A percentile compares a stretch with the other conserved stretches of the same genome.
These are phyloP conservation scores for Hysterangium stoloniferum DNA, from an alignment of 768 basidiomycete genomes.

Conservation along the genomic window DNA sequence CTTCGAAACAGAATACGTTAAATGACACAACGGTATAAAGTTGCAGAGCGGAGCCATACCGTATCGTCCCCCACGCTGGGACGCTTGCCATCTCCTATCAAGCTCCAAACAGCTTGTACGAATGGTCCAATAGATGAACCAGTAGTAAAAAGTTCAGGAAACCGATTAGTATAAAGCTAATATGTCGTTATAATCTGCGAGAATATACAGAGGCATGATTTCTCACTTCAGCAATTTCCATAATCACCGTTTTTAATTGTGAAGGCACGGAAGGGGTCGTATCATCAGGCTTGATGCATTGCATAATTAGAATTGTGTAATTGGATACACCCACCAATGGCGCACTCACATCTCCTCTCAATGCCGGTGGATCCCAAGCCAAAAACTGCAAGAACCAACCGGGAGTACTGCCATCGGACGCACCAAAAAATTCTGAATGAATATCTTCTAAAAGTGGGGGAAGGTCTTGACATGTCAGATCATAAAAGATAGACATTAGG, in stretches of 20 bases:
- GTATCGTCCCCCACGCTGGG: slow-evolving; percentile 68
- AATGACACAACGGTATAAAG: background rate
- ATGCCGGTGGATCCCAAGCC: slow-evolving; percentile 63
- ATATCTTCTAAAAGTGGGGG: slow-evolving; percentile 91
- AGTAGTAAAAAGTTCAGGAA: slow-evolving; percentile 66
- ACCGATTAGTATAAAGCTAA: slow-evolving; percentile 75
- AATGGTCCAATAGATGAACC: slow-evolving; percentile 60
- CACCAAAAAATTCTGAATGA: slow-evolving; percentile 74
- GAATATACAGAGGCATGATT: slow-evolving; percentile 9
- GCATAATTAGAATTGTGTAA: slow-evolving; percentile 10
- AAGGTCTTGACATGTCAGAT: slow-evolving; percentile 91
- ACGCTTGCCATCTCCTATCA: slow-evolving; percentile 58
- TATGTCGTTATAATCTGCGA: background rate
- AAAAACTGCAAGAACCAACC: slow-evolving; percentile 74
- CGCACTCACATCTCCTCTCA: slow-evolving; percentile 59
- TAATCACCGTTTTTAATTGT: slow-evolving; percentile 79
- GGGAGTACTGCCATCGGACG: slow-evolving; percentile 36
- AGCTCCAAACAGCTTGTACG: slow-evolving; percentile 84
- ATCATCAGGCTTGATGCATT: slow-evolving; percentile 58
- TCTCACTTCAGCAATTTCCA: slow-evolving; percentile 83
- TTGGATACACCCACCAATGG: background rate
- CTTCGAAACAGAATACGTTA: slow-evolving; percentile 25
- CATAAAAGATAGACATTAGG: slow-evolving; percentile 83
- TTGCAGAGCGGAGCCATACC: slow-evolving; percentile 28
- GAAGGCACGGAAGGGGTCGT: slow-evolving; percentile 79